Evolutionary conservation across 108 stramenopile species (phyloP).

Genomic region (Pelagomonas calceolata): DNA sequence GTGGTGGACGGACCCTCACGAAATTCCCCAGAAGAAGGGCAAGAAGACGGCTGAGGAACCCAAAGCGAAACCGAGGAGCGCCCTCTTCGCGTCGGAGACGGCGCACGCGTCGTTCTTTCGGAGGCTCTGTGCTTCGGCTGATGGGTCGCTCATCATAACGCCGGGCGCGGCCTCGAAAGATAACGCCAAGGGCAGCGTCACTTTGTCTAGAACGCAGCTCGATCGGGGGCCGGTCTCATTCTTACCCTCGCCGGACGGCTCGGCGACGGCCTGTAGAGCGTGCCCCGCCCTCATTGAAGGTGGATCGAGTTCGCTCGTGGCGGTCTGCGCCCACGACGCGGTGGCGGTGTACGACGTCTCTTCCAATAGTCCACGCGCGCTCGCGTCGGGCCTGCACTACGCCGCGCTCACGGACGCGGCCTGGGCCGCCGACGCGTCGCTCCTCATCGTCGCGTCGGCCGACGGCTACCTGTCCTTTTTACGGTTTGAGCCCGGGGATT

Average conservation of each 20-base stretch:
- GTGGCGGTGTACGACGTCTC: not conserved
- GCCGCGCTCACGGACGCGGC: slow-evolving; percentile 65
- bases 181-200: not conserved
- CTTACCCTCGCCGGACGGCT: not conserved
- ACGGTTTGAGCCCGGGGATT: slow-evolving; percentile 58
- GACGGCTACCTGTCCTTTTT: slow-evolving; percentile 74
- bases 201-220: not conserved
- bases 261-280: not conserved
- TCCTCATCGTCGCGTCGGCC: slow-evolving; percentile 59
- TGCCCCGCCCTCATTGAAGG: not conserved
- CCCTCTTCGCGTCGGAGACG: slow-evolving; percentile 76
- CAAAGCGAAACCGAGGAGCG: slow-evolving; percentile 31
- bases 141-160: slow-evolving; percentile 75
- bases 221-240: not conserved
- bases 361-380: no score
- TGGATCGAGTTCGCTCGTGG: not conserved
- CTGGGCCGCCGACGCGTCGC: slow-evolving; percentile 65
- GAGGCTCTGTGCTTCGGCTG: slow-evolving; percentile 70
- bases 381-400: slow-evolving; percentile 62
- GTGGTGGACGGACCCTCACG: not conserved
- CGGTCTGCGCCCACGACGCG: not conserved
- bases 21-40: slow-evolving; percentile 22
- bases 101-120: slow-evolving; percentile 79
- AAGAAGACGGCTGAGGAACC: not conserved
- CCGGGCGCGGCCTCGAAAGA: not conserved